Base-by-base conservation (phyloP, 768 basidiomycete species). In the Leccinellum luteum region DNA sequence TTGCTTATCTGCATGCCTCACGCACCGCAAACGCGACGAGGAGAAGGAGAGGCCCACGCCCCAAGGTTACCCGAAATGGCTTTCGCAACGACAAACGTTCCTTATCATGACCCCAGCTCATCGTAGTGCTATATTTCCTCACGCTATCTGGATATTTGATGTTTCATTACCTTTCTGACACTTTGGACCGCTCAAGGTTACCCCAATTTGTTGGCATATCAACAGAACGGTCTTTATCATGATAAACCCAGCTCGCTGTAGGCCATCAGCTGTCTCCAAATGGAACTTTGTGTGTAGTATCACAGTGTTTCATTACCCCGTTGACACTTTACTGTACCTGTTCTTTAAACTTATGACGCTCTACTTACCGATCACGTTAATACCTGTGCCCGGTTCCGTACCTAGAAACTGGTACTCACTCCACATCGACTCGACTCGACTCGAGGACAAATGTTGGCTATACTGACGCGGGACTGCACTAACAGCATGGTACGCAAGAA, bases 1-100 rank as follows among this genome's bases (percentile, higher is more conserved):
- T 44, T 72, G 19, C n/a, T 72, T 51, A 65, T 72, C 13, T 57
- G 58, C 21, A 74, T 72, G 71, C 71, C 71, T 43, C 59, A 41
- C 17, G 52, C 56, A 15, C 55, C 59, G 51, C 60, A 43, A 19
- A 23, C 25, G 21, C 55, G 23, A 13, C 52, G 28, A 28, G 25
- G 28, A 28, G 25, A 35, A 30, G 48, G n/a, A 10, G 53, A 52
- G 32, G 21, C 49, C 9, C 38, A 41, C 38, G n/a, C 10, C 34
- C 32, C 19, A 25, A 35, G 15, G 21, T 41, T 61, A 51, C 63
- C 63, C 8, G 71, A 72, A 51, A 41, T 67, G 23, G 69, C 54
- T 52, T 61, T 72, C 49, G 71, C 65, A n/a, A 74, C 73, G 30
- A 63, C 64, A 7, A 45, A 59, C 10, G 30, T 63, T 41, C 34